Percentiles rank a stretch among this genome's conserved stretches.
Evolutionary conservation across 805 yeast species (phyloP).

Genomic region (Blastobotrys attinorum): DNA sequence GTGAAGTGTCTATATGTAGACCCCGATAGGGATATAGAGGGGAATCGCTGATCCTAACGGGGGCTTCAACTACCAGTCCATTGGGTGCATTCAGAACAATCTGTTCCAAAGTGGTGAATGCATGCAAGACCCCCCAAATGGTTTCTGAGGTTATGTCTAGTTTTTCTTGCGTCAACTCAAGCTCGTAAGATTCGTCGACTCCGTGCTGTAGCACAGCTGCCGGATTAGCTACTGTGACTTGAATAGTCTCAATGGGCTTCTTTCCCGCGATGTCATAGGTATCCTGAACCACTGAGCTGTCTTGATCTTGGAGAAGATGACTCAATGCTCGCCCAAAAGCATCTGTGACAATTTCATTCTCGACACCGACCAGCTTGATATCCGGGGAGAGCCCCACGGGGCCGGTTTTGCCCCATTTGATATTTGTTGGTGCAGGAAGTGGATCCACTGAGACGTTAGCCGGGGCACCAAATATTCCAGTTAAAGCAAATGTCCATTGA

Average conservation of each 20-base stretch:
- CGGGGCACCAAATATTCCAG: not conserved
- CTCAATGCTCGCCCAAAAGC: slow-evolving; percentile 23
- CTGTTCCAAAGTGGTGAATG: slow-evolving; percentile 34
- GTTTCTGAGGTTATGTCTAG: slow-evolving; percentile 27
- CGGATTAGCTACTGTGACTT: slow-evolving; percentile 17
- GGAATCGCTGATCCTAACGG: slow-evolving; percentile 28
- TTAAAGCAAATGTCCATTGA: not conserved
- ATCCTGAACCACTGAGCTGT: slow-evolving; percentile 15
- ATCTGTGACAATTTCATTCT: slow-evolving; percentile 13
- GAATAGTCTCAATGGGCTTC: not conserved
- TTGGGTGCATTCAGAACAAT: slow-evolving; percentile 27
- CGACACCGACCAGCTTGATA: slow-evolving; percentile 6
- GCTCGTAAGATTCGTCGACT: slow-evolving; percentile 31
- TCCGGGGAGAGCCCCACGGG: slow-evolving; percentile 1
- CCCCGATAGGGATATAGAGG: slow-evolving; percentile 35
- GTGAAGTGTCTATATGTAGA: slow-evolving; percentile 32
- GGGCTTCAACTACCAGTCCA: slow-evolving; percentile 25
- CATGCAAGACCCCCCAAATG: slow-evolving; percentile 36
- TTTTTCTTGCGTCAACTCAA: slow-evolving; percentile 15
- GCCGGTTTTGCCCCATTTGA: slow-evolving; percentile 5
- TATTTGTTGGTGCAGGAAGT: slow-evolving; percentile 12
- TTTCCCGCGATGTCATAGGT: not conserved
- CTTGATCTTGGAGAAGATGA: slow-evolving; percentile 18
- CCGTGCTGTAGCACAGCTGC: slow-evolving; percentile 30
- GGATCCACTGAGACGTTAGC: slow-evolving; percentile 5